These are phyloP conservation scores for Pichia sp. DNA, from an alignment of 1,139 yeast species.

Conservation along the genomic window DNA sequence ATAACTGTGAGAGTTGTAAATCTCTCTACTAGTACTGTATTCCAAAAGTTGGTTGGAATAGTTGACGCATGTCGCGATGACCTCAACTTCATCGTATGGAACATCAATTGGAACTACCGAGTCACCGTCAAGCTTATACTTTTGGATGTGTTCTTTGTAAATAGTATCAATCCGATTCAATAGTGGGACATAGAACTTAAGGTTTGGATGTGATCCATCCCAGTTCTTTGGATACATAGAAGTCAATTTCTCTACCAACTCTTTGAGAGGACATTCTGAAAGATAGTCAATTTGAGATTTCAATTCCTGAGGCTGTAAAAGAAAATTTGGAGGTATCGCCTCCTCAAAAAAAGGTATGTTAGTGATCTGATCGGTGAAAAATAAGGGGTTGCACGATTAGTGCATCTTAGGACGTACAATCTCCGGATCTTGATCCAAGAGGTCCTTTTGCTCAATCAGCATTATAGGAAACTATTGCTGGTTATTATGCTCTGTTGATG, in stretches of 20 bases:
- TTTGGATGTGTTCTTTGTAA: conserved; percentile 44
- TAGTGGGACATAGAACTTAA: conserved; percentile 71
- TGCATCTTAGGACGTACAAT: too few relatives aligned
- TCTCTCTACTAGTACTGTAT: conserved; percentile 59
- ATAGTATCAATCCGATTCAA: conserved; percentile 70
- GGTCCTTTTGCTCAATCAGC: conserved; percentile 6
- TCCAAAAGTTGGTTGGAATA: conserved; percentile 62
- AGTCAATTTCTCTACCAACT: conserved; percentile 22
- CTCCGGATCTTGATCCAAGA: conserved; percentile 4
- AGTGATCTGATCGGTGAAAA: too few relatives aligned
- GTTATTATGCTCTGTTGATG: too few relatives aligned
- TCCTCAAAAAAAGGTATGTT: too few relatives aligned
- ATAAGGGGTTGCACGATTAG: too few relatives aligned
- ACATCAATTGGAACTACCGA: conserved; percentile 41
- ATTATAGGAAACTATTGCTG: not conserved
- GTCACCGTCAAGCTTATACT: conserved; percentile 49
- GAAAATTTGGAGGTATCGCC: too few relatives aligned
- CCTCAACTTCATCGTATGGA: conserved; percentile 35
- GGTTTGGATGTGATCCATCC: conserved; percentile 38
- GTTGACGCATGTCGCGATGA: conserved; percentile 47
- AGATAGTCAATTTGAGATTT: conserved; percentile 14
- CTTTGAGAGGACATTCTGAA: conserved; percentile 23
- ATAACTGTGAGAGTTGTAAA: conserved; percentile 62
- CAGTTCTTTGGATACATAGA: conserved; percentile 27
- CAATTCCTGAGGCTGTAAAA: conserved; percentile 15